A percentile compares a stretch with the other conserved stretches of the same genome.
These are phyloP conservation scores for Aureobasidium sp. DNA, from an alignment of 2,329 filamentous ascomycete species.

Conservation along the genomic window DNA sequence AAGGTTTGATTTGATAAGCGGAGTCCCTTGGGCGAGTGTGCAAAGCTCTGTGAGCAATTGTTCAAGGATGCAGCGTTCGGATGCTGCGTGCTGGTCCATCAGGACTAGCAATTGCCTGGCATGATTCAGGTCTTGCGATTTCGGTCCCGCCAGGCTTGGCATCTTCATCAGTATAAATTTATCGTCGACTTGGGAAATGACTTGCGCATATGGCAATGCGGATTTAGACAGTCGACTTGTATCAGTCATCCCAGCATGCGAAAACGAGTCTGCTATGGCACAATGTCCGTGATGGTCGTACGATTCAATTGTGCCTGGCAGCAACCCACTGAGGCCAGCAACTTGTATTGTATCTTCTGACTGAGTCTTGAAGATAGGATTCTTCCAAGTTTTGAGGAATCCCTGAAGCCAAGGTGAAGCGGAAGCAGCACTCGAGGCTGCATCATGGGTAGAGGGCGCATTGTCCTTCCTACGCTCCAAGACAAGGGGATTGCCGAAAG, in stretches of 20 bases:
- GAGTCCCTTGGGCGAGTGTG: conserved; percentile 17
- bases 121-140: neutral
- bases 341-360: conserved; percentile 24
- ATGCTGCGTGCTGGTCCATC: conserved; percentile 90
- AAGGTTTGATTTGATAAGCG: conserved; percentile 23
- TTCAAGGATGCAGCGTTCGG: conserved; percentile 80
- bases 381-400: conserved; percentile 61
- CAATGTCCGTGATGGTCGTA: neutral
- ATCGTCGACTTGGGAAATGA: conserved; percentile 76
- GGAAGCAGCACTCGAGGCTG: neutral
- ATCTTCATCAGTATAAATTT: conserved; percentile 79
- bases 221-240: conserved; percentile 49
- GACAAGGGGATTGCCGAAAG: conserved; percentile 25
- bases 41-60: conserved; percentile 54
- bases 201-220: conserved; percentile 49
- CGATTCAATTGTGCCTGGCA: neutral
- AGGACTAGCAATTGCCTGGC: conserved; percentile 49
- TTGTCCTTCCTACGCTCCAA: conserved; percentile 19
- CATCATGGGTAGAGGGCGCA: neutral
- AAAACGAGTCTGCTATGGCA: conserved; percentile 12
- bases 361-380: conserved; percentile 59
- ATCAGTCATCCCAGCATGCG: conserved; percentile 9
- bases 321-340: neutral
- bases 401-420: conserved; percentile 46
- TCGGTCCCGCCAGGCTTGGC: conserved; percentile 7